Base-by-base conservation (phyloP, 306 rosid genomes). In the Cercis canadensis region DNA sequence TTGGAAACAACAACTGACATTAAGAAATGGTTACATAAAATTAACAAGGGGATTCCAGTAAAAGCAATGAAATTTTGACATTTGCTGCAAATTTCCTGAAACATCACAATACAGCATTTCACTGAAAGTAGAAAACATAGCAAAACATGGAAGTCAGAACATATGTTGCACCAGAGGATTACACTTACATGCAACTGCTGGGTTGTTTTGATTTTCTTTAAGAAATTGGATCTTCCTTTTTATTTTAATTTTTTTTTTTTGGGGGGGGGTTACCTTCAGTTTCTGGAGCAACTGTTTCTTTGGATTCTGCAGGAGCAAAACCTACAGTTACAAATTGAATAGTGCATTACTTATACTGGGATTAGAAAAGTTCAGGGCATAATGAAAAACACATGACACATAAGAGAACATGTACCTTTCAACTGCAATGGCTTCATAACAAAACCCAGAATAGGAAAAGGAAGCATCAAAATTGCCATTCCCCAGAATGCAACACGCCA, bases 401-500 rank as follows among this genome's bases (percentile, higher is more conserved):
- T 47, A 45, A 68, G 19, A 80, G 54, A 70, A 67, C 29, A 29
- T 54, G 21, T 60, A 90, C 98, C 98, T 85, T 83, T 84, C 79
- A 90, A 65, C 19, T 83, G 81, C 92, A 94, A 74, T 39, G 97
- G 98, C 81, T 94, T 88, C 65, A 86, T 77, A 13, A 76, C 54
- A 83, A 94, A 90, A 66, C 94, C 97, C 81, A 87, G 72, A 57
- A 94, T 77, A 73, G 89, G 87, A 78, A 94, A 94, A 15, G 98
- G 97, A 83, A 94, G 89, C 98, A 94, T 94, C 78, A 87, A 75
- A 69, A 94, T 39, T 47, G 98, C 94, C 87, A 87, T 95, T 47
- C 80, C 85, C 87, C 86, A 86, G 61, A 94, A 94, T 33, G 98
- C 97, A 84, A 47, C 62, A 13, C 98, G 96, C 98, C 97, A 94